These are phyloP conservation scores for Candida methanosorbosa DNA, from an alignment of 805 yeast species.

Conservation along the genomic window DNA sequence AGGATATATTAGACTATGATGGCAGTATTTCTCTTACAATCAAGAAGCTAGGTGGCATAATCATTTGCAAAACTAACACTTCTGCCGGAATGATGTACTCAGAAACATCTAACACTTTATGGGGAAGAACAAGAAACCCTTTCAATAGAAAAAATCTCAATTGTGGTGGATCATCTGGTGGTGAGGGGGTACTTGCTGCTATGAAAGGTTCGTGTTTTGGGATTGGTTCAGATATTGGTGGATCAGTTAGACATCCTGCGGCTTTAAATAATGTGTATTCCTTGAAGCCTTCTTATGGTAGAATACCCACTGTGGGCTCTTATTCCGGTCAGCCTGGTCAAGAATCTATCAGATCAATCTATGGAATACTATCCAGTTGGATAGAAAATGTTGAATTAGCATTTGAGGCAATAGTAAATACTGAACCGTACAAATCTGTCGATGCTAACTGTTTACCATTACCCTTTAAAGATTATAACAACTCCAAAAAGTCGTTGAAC, in stretches of 20 bases:
- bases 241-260: slow-evolving; percentile 27
- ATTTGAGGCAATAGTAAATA: slow-evolving; percentile 28
- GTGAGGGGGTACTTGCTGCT: slow-evolving; percentile 31
- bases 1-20: slow-evolving; percentile 19
- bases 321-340: slow-evolving; percentile 32
- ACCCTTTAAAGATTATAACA: slow-evolving; percentile 38
- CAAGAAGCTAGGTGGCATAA: slow-evolving; percentile 30
- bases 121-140: slow-evolving; percentile 27
- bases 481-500: no score
- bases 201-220: slow-evolving; percentile 25
- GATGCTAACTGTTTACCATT: slow-evolving; percentile 35
- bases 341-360: slow-evolving; percentile 34
- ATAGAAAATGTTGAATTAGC: slow-evolving; percentile 26
- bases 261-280: slow-evolving; percentile 25
- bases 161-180: slow-evolving; percentile 39
- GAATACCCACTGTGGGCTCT: slow-evolving; percentile 27
- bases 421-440: slow-evolving; percentile 39
- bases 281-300: slow-evolving; percentile 23
- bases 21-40: slow-evolving; percentile 30
- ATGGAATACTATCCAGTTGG: slow-evolving; percentile 29
- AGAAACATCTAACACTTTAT: slow-evolving; percentile 29
- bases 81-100: slow-evolving; percentile 36
- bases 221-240: slow-evolving; percentile 32
- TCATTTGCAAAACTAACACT: slow-evolving; percentile 33
- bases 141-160: slow-evolving; percentile 28